phyloP scores from a whole-genome alignment of 2,329 filamentous ascomycete genomes.

The Fusarium sacchari region DNA sequence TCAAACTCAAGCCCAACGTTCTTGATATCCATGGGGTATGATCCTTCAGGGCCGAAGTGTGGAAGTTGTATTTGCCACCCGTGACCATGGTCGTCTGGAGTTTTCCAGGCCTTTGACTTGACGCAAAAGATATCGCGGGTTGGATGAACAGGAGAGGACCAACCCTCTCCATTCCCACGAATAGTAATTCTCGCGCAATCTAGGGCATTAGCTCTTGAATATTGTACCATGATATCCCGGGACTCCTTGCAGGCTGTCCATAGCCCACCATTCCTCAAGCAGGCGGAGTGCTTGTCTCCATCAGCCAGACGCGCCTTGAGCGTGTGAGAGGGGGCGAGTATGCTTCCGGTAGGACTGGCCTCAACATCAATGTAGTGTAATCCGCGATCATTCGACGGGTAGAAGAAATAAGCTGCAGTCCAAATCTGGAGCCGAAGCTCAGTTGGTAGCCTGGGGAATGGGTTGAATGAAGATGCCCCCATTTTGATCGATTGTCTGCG shows the following conservation, averaged over 20 bases:
- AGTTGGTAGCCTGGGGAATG: not conserved
- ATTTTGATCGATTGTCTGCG: not conserved
- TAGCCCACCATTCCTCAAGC: not conserved
- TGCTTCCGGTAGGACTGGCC: not conserved
- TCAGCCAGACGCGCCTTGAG: not conserved
- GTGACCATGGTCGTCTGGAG: accelerated
- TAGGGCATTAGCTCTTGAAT: not conserved
- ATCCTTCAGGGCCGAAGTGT: not conserved
- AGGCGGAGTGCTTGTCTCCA: not conserved
- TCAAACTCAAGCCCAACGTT: not conserved
- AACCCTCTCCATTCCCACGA: accelerated
- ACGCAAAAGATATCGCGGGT: not conserved
- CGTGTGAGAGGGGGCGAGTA: accelerated
- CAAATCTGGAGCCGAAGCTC: not conserved
- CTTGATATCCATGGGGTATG: accelerated
- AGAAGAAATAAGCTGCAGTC: not conserved
- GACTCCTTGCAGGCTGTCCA: constrained; percentile 17
- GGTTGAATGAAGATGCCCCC: not conserved
- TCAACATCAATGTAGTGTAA: not conserved
- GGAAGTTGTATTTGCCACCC: accelerated
- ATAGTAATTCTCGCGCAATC: not conserved
- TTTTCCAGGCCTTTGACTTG: not conserved
- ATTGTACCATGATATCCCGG: not conserved
- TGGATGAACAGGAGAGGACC: not conserved
- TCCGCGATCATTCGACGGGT: not conserved